These are phyloP conservation scores for Starmera caribaea DNA, from an alignment of 805 yeast species.

Conservation along the genomic window DNA sequence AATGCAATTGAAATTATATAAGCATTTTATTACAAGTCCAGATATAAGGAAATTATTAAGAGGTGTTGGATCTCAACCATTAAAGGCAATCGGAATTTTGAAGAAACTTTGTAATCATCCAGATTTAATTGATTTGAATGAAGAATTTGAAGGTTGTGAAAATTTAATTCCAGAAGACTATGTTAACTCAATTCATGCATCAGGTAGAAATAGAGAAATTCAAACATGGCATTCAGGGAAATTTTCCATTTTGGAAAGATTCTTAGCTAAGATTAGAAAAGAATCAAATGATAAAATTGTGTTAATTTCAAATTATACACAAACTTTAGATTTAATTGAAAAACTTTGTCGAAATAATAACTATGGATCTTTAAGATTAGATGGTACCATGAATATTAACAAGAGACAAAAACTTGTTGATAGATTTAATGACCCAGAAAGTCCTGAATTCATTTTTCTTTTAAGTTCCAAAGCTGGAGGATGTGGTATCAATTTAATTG, in stretches of 20 bases:
- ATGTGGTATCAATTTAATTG: conserved; percentile 94
- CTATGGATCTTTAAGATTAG: conserved; percentile 76
- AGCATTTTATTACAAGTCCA: conserved; percentile 69
- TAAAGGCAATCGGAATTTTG: conserved; percentile 80
- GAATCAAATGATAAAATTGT: conserved; percentile 95
- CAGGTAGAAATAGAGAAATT: conserved; percentile 59
- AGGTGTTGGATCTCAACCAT: conserved; percentile 70
- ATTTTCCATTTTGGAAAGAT: conserved; percentile 74
- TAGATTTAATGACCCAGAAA: conserved; percentile 81
- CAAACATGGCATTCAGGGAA: conserved; percentile 84
- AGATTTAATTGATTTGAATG: conserved; percentile 64
- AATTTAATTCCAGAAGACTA: conserved; percentile 69
- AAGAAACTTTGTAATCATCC: conserved; percentile 95
- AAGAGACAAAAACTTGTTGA: conserved; percentile 92
- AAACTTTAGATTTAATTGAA: conserved; percentile 86
- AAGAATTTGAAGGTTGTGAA: conserved; percentile 67
- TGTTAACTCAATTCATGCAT: conserved; percentile 28
- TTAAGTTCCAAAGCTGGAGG: conserved; percentile 97
- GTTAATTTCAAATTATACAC: conserved; percentile 88
- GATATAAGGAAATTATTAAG: conserved; percentile 58
- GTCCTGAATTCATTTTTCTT: conserved; percentile 78
- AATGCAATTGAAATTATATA: conserved; percentile 63
- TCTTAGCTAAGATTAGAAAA: conserved; percentile 60
- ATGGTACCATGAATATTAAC: conserved; percentile 87
- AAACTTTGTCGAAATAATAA: conserved; percentile 65